phyloP scores from a whole-genome alignment of 768 basidiomycete genomes.

The Auricularia cornea region DNA sequence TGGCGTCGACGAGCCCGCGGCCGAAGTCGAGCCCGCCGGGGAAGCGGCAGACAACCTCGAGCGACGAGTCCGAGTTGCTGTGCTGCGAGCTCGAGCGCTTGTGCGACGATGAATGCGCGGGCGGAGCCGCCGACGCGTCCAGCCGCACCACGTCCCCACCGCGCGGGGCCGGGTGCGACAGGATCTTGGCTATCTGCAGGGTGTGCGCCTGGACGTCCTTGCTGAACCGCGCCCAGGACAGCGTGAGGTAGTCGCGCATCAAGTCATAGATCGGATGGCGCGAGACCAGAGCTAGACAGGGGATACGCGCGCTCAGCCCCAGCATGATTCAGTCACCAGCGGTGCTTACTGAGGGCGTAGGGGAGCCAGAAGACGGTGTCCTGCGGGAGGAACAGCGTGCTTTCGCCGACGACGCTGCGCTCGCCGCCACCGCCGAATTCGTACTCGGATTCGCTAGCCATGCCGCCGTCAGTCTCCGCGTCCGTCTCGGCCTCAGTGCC shows the following conservation, averaged over 20 bases:
- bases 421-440: constrained; percentile 37
- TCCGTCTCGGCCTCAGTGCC: constrained; percentile 41
- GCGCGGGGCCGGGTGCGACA: constrained; percentile 79
- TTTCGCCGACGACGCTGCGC: constrained; percentile 84
- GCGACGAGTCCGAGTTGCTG: constrained; percentile 16
- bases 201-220: constrained; percentile 93
- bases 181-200: constrained; percentile 79
- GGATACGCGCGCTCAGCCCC: no score
- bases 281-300: constrained; percentile 69
- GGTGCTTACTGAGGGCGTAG: constrained; percentile 81
- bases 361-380: constrained; percentile 95
- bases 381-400: constrained; percentile 79
- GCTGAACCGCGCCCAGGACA: constrained; percentile 89
- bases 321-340: constrained; percentile 2
- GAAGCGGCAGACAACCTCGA: constrained; percentile 84
- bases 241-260: constrained; percentile 92
- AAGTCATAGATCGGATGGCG: constrained; percentile 91
- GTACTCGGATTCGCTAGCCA: constrained; percentile 61
- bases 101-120: constrained; percentile 21
- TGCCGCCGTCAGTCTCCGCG: constrained; percentile 60
- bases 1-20: constrained; percentile 82
- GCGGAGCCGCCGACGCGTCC: constrained; percentile 51
- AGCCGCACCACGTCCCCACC: constrained; percentile 81
- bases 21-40: constrained; percentile 93
- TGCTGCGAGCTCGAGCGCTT: constrained; percentile 14